phyloP scores from a whole-genome alignment of 768 basidiomycete genomes.

The Agaricus sinodeliciosus region DNA sequence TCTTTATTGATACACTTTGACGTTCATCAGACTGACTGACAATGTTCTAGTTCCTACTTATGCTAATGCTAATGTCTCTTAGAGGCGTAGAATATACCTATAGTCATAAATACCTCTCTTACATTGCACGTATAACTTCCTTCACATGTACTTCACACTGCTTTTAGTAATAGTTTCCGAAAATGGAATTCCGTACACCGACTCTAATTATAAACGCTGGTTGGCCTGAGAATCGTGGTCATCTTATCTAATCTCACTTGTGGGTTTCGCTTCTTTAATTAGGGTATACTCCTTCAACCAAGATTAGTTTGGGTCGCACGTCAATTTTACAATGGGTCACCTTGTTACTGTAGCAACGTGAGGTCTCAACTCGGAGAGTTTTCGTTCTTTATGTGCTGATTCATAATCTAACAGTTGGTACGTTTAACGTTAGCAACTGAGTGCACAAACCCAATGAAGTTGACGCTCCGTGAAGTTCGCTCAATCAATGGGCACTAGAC shows the following conservation, averaged over 20 bases:
- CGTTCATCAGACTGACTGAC: not conserved
- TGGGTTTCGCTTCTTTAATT: not conserved
- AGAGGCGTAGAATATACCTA: conserved; percentile 12
- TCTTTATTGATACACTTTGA: not conserved
- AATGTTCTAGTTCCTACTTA: conserved; percentile 28
- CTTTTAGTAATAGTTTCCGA: not conserved
- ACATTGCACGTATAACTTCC: conserved; percentile 7
- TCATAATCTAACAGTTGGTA: conserved; percentile 22
- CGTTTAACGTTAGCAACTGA: not conserved
- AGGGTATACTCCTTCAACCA: not conserved
- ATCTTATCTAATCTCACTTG: conserved; percentile 1
- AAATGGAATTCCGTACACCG: not conserved
- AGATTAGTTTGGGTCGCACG: not conserved
- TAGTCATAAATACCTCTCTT: conserved; percentile 6
- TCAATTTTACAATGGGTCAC: conserved; percentile 54
- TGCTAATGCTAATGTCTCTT: conserved; percentile 23
- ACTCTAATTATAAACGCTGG: too few relatives aligned
- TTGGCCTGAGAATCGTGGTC: not conserved
- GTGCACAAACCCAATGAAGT: not conserved
- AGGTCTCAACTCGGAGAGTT: conserved; percentile 16
- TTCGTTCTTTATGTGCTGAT: not conserved
- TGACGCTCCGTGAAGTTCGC: conserved; percentile 46
- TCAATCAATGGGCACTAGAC: conserved; percentile 97
- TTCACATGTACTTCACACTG: not conserved
- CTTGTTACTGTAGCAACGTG: conserved; percentile 87